Base-by-base conservation (phyloP, 495 filamentous ascomycete species). In the Penicillium taxi region DNA sequence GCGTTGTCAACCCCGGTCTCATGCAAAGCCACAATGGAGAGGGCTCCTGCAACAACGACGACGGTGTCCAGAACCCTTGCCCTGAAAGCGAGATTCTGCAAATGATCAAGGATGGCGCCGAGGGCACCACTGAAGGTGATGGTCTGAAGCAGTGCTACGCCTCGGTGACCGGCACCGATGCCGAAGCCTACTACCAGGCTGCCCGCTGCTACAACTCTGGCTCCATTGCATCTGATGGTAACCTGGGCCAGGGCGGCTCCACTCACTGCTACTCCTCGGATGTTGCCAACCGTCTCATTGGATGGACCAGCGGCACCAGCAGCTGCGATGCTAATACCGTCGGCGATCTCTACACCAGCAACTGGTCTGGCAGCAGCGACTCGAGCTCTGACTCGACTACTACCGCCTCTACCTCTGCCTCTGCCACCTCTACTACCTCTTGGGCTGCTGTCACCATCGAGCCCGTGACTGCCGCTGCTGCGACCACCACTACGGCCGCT, bases 171-270 rank as follows among this genome's bases (percentile, higher is more conserved):
- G 58, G 54, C 7, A 41, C 28, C 11, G 44, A 26, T 12, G 60
- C 59, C 29, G 63, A 44, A 4, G 38, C 55, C 9, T 73, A 61
- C 54, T 78, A 78, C 56, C 55, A 54, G 33, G 69, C 64, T 4
- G 69, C 72, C 4, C 61, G 73, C 27, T 60, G 66, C 32, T 80
- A 78, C 56, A 80, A 80, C 63, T 75, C 74, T 19, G 75, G 75
- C 39, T 65, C 61, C 9, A 33, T 78, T 23, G 64, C 42, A 20
- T 5, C 50, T 11, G 50, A 44, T 20, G 65, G 63, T 6, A 71
- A 77, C 50, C 52, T 78, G n/a, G 64, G 63, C 37, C 44, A 50
- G 8, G 74, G 72, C 9, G 44, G 53, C 25, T 70, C 73, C 14
- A 78, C 75, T 20, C 58, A 64, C 48, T 76, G 73, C 55, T 80